phyloP scores from a whole-genome alignment of 192 early-diverging fungal species.

The Pilobolus umbonatus region DNA sequence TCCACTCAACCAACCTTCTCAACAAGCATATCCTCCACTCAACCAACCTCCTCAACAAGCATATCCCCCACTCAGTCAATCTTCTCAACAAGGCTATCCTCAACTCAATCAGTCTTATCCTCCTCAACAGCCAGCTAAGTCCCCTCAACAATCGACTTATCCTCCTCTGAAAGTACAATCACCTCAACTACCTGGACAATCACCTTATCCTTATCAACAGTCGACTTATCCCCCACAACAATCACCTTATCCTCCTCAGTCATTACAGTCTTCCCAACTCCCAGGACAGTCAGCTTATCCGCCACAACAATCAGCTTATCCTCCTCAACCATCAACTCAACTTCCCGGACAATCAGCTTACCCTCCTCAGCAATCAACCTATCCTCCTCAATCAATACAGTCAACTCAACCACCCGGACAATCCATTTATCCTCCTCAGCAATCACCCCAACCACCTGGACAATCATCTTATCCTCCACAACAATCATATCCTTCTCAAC shows the following conservation, averaged over 20 bases:
- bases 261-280: neutral
- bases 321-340: neutral
- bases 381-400: neutral
- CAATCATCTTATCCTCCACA: constrained; percentile 7
- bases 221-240: neutral
- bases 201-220: neutral
- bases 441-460: neutral
- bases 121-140: neutral
- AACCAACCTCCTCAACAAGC: neutral
- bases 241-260: constrained; percentile 1
- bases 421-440: constrained; percentile 3
- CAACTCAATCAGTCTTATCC: no score
- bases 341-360: no score
- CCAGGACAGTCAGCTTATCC: neutral
- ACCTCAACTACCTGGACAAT: neutral
- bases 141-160: constrained; percentile 4
- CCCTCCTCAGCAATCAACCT: constrained; percentile 1
- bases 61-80: no score
- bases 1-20: neutral
- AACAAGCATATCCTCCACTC: neutral
- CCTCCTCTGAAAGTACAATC: no score
- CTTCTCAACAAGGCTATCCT: neutral
- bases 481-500: constrained; percentile 7
- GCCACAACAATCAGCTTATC: neutral
- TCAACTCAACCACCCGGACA: neutral